Evolutionary conservation across 805 yeast species (phyloP), one percentile per base, ranked within the genome.

Genomic region (Zygoascus flipseniorum): DNA sequence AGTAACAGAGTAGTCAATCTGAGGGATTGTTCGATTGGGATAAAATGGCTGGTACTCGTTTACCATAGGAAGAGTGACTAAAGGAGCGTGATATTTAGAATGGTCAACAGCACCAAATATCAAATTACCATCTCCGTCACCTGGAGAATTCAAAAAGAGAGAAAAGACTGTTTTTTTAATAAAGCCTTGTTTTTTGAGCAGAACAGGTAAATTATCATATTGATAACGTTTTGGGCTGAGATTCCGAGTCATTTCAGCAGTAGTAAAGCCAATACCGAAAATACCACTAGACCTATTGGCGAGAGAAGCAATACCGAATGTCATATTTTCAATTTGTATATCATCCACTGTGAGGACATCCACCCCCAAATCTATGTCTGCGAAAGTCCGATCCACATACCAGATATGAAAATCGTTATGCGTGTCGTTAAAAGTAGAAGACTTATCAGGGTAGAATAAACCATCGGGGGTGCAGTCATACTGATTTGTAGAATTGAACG

Each of bases 81-180:
- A 50, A 8, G 54, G 46, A 13, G 55, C 61, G 2, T 44, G 50
- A 55, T 44, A 60, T 52, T 58, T 58, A 42, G 28, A 39, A n/a
- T 37, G 43, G 31, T 53, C 55, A 35, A 54, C 76, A 78, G 63
- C 79, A 18, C 79, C 78, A 56, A 74, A 75, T 46, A 76, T 62
- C 16, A 76, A 54, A 5, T 65, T 51, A 14, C 78, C 79, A 1
- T 59, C 35, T 8, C 53, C 65, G 62, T 67, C 62, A 20, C 50
- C 53, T 11, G 63, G 54, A 2, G 66, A 64, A 56, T 73, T 69
- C 58, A 77, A 67, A 65, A 71, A 78, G 52, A 78, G 65, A 31
- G 80, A 76, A 65, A 75, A 78, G n/a, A 75, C 71, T 16, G 56
- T 61, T 47, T 67, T 64, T 44, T 62, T 56, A 58, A 76, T 76